Evolutionary conservation across 1,139 yeast species (phyloP), one percentile per base, ranked within the genome.

Genomic region (Suhomyces ambrosiae): DNA sequence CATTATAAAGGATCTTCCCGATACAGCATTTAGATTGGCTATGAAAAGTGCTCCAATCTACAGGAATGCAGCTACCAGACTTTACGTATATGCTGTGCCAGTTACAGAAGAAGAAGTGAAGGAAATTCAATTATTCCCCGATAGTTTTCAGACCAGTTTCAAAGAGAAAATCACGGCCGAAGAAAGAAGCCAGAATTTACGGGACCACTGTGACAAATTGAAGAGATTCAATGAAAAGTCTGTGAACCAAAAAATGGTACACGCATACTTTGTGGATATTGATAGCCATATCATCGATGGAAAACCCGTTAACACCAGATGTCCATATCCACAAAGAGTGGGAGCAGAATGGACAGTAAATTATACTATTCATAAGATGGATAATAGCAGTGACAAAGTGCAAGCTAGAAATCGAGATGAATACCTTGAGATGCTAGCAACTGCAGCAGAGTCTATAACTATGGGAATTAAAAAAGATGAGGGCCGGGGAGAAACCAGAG

Each of bases 1-100:
- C 1, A 56, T 69, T 7, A 48, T 57, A 19, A 34, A 54, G 23
- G 75, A 70, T 43, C 44, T 68, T 24, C 48, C 49, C 2, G 46
- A 46, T 12, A 42, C 47, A 16, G 59, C 61, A 28, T 70, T 60
- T 44, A 51, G 76, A 41, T 50, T 71, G 23, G 58, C 65, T 14
- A 38, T 61, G 47, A 50, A 54, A 47, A 57, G 63, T 11, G 7
- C 46, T 44, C 23, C 33, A 14, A 29, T 35, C 7, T 23, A 33
- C 9, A 32, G 38, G 4, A 32, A 30, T 7, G 11, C 34, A n/a
- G 26, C 26, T 36, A 47, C 49, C 26, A 41, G 45, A 11, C 48
- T 71, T 35, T 47, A 52, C 13, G 69, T 63, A 2, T 50, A 54
- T 39, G 76, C 66, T 1, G 60, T 62, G 1, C 68, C 71, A 1